These are phyloP conservation scores for Lichtheimia ornata DNA, from an alignment of 371 early-diverging fungal species.

Conservation along the genomic window DNA sequence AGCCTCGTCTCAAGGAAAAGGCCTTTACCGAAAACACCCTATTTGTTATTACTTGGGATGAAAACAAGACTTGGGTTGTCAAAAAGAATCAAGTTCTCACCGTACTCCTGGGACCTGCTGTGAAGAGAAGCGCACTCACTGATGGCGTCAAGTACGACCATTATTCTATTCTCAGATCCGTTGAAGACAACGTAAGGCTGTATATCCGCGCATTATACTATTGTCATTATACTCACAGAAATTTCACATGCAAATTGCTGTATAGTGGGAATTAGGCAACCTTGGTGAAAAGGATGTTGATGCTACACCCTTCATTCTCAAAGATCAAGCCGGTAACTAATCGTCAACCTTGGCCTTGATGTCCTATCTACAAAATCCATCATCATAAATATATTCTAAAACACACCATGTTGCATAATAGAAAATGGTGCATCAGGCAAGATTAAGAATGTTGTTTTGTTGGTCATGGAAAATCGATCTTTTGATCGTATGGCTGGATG, in stretches of 20 bases:
- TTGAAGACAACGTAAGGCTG: slow-evolving; percentile 48
- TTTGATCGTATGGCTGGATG: slow-evolving; percentile 39
- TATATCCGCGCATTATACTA: neutral
- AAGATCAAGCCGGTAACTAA: slow-evolving; percentile 10
- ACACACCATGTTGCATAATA: neutral
- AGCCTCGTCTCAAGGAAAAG: slow-evolving; percentile 44
- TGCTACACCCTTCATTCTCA: slow-evolving; percentile 17
- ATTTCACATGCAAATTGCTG: neutral
- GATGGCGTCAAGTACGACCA: slow-evolving; percentile 58
- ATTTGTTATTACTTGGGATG: slow-evolving; percentile 60
- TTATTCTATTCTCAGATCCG: slow-evolving; percentile 55
- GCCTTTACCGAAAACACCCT: slow-evolving; percentile 49
- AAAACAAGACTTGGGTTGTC: slow-evolving; percentile 24
- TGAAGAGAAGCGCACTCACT: slow-evolving; percentile 20
- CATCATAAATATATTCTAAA: neutral
- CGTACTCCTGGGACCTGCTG: slow-evolving; percentile 33
- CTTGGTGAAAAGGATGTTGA: slow-evolving; percentile 22
- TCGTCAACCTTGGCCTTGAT: neutral
- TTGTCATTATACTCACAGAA: neutral
- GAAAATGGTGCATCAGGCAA: slow-evolving; percentile 27
- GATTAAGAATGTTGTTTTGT: slow-evolving; percentile 36
- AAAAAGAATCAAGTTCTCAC: slow-evolving; percentile 31
- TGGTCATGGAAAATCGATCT: slow-evolving; percentile 41
- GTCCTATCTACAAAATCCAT: neutral
- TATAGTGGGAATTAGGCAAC: slow-evolving; percentile 29